Evolutionary conservation across 352 stramenopile genomes (phyloP).

Genomic region (Phytophthora palmivora): DNA sequence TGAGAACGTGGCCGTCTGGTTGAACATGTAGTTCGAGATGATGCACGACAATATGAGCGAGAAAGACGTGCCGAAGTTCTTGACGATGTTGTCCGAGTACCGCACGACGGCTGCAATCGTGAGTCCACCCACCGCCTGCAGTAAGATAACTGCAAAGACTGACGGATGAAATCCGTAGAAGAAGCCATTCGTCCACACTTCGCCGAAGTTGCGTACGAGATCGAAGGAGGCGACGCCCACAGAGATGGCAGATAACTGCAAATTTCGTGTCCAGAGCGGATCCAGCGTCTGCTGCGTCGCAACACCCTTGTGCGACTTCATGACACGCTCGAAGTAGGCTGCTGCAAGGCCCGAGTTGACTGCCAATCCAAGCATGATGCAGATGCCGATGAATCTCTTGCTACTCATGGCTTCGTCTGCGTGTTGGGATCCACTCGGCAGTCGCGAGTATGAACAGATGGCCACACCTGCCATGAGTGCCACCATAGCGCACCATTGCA

Average conservation of each 20-base stretch:
- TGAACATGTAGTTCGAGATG: slow-evolving; percentile 91
- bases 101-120: slow-evolving; percentile 87
- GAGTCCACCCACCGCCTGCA: slow-evolving; percentile 85
- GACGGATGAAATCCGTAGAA: slow-evolving; percentile 83
- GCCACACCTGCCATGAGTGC: slow-evolving; percentile 87
- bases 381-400: slow-evolving; percentile 77
- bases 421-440: slow-evolving; percentile 42
- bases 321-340: slow-evolving; percentile 89
- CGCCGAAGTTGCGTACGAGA: slow-evolving; percentile 66
- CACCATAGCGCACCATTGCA: slow-evolving; percentile 88
- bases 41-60: slow-evolving; percentile 90
- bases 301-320: slow-evolving; percentile 86
- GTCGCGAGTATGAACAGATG: slow-evolving; percentile 85
- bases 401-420: slow-evolving; percentile 43
- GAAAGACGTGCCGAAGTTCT: slow-evolving; percentile 91
- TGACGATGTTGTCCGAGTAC: slow-evolving; percentile 92
- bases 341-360: slow-evolving; percentile 89
- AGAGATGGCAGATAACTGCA: slow-evolving; percentile 86
- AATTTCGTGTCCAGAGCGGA: slow-evolving; percentile 86
- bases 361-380: slow-evolving; percentile 78
- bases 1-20: slow-evolving; percentile 65
- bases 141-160: slow-evolving; percentile 80
- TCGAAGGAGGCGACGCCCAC: slow-evolving; percentile 77
- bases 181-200: slow-evolving; percentile 73
- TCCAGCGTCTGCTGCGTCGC: slow-evolving; percentile 81